A percentile compares a stretch with the other conserved stretches of the same genome.
Conservation (phyloP, 2,329 filamentous ascomycete genomes). For the Phyllosticta citrichinensis region DNA sequence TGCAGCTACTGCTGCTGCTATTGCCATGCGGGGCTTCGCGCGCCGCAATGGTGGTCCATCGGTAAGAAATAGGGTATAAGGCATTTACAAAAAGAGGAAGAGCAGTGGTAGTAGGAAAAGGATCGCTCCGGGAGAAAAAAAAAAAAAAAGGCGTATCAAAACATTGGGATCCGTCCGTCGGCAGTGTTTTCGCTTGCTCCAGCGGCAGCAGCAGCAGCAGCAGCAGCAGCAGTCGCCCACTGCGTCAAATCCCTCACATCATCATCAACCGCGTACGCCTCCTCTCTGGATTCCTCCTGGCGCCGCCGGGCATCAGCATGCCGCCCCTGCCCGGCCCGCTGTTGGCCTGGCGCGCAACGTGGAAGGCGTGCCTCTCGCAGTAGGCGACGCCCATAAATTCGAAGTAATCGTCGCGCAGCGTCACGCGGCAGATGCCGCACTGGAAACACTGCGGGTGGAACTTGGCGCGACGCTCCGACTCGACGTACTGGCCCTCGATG, state of each 20-base stretch:
- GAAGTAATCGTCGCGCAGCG: slow-evolving; percentile 78
- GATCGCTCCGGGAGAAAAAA: not conserved
- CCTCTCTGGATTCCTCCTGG: slow-evolving; percentile 35
- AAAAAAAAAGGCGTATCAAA: not conserved
- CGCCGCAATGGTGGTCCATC: not conserved
- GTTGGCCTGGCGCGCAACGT: slow-evolving; percentile 34
- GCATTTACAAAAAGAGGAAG: not conserved
- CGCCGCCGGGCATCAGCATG: slow-evolving; percentile 28
- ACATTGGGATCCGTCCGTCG: not conserved
- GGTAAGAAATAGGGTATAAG: not conserved
- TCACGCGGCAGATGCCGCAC: slow-evolving; percentile 66
- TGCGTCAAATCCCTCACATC: slow-evolving; percentile 24
- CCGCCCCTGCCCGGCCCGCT: slow-evolving; percentile 13
- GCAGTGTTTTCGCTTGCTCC: not conserved
- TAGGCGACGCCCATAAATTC: slow-evolving; percentile 72
- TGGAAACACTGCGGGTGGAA: slow-evolving; percentile 83
- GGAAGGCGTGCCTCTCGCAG: slow-evolving; percentile 78
- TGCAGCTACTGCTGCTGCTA: not conserved
- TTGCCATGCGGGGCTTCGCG: not conserved
- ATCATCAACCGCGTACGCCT: slow-evolving; percentile 42
- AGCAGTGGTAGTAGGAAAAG: not conserved
- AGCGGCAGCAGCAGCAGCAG: not conserved
- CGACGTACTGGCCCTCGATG: slow-evolving; percentile 89
- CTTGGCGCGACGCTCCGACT: slow-evolving; percentile 67
- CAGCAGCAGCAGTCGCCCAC: not conserved